Conservation (phyloP, 108 stramenopile genomes). For the Cylindrotheca fusiformis region DNA sequence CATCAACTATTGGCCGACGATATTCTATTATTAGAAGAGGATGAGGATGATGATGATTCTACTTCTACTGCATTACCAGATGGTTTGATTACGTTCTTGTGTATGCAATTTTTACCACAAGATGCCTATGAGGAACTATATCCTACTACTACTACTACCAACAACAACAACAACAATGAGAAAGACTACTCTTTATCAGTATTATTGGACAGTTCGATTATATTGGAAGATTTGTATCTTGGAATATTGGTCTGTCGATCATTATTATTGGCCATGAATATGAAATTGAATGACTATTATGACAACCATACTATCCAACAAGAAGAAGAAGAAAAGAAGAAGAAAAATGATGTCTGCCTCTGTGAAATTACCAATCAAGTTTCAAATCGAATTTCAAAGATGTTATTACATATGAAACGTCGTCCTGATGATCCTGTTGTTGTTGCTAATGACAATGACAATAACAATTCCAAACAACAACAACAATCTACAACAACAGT, state of each 20-base stretch:
- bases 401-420: too few species aligned
- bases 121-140: conserved; percentile 63
- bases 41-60: conserved; percentile 27
- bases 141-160: too few species aligned
- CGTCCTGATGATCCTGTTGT: too few species aligned
- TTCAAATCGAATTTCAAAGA: not conserved
- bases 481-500: too few species aligned
- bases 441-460: too few species aligned
- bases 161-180: conserved; percentile 1
- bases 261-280: conserved; percentile 39
- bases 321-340: not conserved
- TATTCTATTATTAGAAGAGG: not conserved
- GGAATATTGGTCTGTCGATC: conserved; percentile 61
- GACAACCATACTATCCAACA: not conserved
- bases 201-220: conserved; percentile 32
- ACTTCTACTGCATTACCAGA: conserved; percentile 46
- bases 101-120: conserved; percentile 58
- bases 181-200: too few species aligned
- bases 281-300: conserved; percentile 27
- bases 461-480: too few species aligned
- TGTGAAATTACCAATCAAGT: not conserved
- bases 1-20: not conserved
- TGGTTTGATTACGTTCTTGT: conserved; percentile 60
- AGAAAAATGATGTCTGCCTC: not conserved
- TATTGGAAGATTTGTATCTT: conserved; percentile 65